These are phyloP conservation scores for Blastocystis sp. DNA, from an alignment of 352 stramenopile species.

Conservation along the genomic window DNA sequence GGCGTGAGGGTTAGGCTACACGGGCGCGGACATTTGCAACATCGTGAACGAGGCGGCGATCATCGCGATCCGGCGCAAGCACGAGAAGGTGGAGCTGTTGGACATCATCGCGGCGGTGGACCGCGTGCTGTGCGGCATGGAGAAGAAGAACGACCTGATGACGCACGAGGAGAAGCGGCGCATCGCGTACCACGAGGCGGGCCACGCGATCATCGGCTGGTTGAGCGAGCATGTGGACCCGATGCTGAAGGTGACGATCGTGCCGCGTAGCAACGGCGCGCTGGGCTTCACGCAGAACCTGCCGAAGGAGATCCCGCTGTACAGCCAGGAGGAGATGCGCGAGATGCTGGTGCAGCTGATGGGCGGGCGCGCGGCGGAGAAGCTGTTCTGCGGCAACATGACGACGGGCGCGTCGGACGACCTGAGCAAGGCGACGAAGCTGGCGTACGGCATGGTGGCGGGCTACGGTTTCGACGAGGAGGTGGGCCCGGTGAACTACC, in stretches of 20 bases:
- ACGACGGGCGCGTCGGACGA: constrained; percentile 93
- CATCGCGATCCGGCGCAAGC: constrained; percentile 86
- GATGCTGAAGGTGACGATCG: constrained; percentile 98
- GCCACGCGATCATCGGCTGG: constrained; percentile 94
- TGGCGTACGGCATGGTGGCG: constrained; percentile 55
- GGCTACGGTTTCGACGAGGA: constrained; percentile 44
- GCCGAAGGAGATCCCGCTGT: constrained; percentile 92
- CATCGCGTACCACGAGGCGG: constrained; percentile 97
- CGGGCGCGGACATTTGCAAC: constrained; percentile 95
- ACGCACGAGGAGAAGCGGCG: constrained; percentile 92
- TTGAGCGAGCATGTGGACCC: constrained; percentile 95
- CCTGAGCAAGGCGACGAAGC: constrained; percentile 77
- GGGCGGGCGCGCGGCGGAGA: constrained; percentile 91
- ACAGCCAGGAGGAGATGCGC: constrained; percentile 90
- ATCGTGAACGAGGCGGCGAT: constrained; percentile 99
- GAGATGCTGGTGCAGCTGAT: constrained; percentile 98
- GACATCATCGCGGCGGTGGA: constrained; percentile 97
- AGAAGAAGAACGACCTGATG: constrained; percentile 91
- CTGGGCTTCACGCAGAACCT: constrained; percentile 98
- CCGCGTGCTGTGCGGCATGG: constrained; percentile 92
- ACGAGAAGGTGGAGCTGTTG: constrained; percentile 87
- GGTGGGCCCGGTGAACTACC: constrained; percentile 53
- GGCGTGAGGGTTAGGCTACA: constrained; percentile 45
- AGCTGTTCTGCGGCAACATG: constrained; percentile 92
- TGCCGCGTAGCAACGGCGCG: constrained; percentile 89